These are phyloP conservation scores for Thyridium curvatum DNA, from an alignment of 2,329 filamentous ascomycete genomes.

Conservation along the genomic window DNA sequence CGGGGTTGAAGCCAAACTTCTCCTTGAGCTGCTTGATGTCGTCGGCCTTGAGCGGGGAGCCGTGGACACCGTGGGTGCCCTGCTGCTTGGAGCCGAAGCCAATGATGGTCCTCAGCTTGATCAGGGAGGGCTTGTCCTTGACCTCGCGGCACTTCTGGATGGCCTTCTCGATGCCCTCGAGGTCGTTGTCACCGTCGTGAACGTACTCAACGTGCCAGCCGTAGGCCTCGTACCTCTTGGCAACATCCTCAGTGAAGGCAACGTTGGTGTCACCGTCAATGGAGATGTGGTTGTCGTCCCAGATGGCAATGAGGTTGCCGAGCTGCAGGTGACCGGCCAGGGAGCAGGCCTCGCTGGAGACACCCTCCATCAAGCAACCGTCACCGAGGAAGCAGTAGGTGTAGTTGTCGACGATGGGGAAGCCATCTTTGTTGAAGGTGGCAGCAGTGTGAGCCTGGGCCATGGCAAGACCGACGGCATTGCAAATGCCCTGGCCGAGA, in stretches of 20 bases:
- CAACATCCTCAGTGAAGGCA: slow-evolving; percentile 94
- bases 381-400: slow-evolving; percentile 97
- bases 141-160: slow-evolving; percentile 79
- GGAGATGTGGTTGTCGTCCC: slow-evolving; percentile 98
- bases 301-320: slow-evolving; percentile 94
- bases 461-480: slow-evolving; percentile 96
- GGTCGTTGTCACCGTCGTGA: slow-evolving; percentile 81
- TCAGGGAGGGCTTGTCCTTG: slow-evolving; percentile 94
- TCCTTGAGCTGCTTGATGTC: slow-evolving; percentile 90
- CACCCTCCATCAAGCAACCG: slow-evolving; percentile 97
- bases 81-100: slow-evolving; percentile 90
- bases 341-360: slow-evolving; percentile 87
- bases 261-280: slow-evolving; percentile 92
- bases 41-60: slow-evolving; percentile 89
- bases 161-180: slow-evolving; percentile 80
- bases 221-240: slow-evolving; percentile 92
- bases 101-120: slow-evolving; percentile 96
- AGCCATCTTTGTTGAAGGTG: slow-evolving; percentile 94
- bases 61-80: slow-evolving; percentile 94
- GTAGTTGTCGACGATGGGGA: slow-evolving; percentile 89
- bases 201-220: slow-evolving; percentile 91
- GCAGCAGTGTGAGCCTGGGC: slow-evolving; percentile 88
- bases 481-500: slow-evolving; percentile 94
- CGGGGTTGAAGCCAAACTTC: slow-evolving; percentile 94
- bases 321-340: slow-evolving; percentile 94